Base-by-base conservation (phyloP, 2,329 filamentous ascomycete genomes). In the Alternaria conjuncta region DNA sequence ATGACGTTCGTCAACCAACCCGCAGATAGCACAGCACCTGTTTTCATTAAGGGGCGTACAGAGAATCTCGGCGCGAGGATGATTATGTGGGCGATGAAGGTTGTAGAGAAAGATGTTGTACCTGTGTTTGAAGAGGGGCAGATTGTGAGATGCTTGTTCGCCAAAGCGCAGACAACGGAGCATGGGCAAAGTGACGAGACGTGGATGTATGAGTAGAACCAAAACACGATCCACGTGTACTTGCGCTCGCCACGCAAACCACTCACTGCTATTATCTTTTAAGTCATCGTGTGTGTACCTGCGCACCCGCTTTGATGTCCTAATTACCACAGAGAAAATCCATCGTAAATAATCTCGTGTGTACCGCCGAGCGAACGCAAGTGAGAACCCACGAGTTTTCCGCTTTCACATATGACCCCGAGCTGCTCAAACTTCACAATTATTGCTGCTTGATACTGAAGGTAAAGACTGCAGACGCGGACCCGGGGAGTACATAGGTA, bases 1-100 rank as follows among this genome's bases (percentile, higher is more conserved):
- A 26, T 63, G 4, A 60, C 64, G 0, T 70, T 70, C 26, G 64
- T 68, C 10, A 54, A 63, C 13, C 61, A 64, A 6, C 49, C 57
- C 5, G 23, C 20, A 3, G 63, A 47, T 12, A 47, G 55, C 25
- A 2, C 30, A 13, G 21, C 46, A 23, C 21, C 57, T 28, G 55
- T 56, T 10, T 65, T 69, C 32, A 44, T 73, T 10, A 43, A 55
- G 2, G 69, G 60, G 6, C 55, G 55, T 25, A 67, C 63, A 4
- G 67, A 71, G 55, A 65, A 70, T 13, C 28, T 73, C 10, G 65
- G 71, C 1, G 70, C 64, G 0, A 67, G 69, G 49, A 36, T 73
- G 11, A 23, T 72, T 3, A 72, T 72, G 63, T 77, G 74, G 74
- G 73, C 63, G 0, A 71, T 73, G 66, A 54, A 58, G n/a, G 69